Evolutionary conservation across 805 yeast species (phyloP).

Genomic region (Priceomyces melissophilus): DNA sequence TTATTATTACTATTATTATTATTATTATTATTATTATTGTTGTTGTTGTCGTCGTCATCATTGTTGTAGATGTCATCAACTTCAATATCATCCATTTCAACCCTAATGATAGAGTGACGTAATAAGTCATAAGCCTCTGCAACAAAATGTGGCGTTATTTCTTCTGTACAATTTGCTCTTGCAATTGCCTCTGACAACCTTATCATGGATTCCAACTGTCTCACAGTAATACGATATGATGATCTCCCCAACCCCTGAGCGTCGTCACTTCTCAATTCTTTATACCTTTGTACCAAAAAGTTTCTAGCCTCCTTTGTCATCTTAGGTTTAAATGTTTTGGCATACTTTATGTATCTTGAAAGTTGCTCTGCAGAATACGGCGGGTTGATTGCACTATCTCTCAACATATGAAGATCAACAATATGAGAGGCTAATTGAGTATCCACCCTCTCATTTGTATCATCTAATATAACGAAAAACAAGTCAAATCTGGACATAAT

Average conservation of each 20-base stretch:
- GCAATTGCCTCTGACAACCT: conserved; percentile 95
- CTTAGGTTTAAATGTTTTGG: conserved; percentile 87
- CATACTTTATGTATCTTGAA: conserved; percentile 83
- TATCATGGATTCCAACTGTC: conserved; percentile 93
- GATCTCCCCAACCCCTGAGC: conserved; percentile 84
- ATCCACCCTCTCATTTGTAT: conserved; percentile 87
- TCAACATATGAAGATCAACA: conserved; percentile 85
- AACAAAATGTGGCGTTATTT: conserved; percentile 77
- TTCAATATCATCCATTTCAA: conserved; percentile 89
- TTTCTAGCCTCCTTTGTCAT: conserved; percentile 80
- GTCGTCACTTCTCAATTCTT: conserved; percentile 83
- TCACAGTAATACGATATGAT: conserved; percentile 91
- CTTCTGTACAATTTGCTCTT: conserved; percentile 91
- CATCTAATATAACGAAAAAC: conserved; percentile 91
- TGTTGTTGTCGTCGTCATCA: conserved; percentile 13
- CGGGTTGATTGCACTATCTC: conserved; percentile 86
- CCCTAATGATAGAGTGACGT: conserved; percentile 88
- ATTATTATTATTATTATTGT: not conserved
- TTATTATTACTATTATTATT: conserved; percentile 7
- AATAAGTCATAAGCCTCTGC: conserved; percentile 89
- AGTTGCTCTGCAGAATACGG: conserved; percentile 88
- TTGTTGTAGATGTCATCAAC: conserved; percentile 61
- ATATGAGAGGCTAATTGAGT: conserved; percentile 89
- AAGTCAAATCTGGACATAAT: conserved; percentile 97
- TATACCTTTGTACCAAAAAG: conserved; percentile 71